Base-by-base conservation (phyloP, 2,329 filamentous ascomycete genomes). In the Arachnomyces sp. region DNA sequence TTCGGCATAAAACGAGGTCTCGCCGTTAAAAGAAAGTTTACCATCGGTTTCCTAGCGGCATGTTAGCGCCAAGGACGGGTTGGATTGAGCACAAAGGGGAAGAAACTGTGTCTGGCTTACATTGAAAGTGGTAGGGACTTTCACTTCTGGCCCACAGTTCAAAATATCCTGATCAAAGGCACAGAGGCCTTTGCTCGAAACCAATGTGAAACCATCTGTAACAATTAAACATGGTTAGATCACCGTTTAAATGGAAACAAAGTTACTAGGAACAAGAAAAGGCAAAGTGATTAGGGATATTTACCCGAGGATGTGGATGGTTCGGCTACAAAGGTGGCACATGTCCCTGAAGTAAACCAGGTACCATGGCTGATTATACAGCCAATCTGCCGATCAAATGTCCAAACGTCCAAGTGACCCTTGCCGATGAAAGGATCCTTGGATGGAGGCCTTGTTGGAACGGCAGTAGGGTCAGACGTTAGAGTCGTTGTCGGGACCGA, bases 271-370 rank as follows among this genome's bases (percentile, higher is more conserved):
- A n/a, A n/a, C n/a, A n/a, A n/a, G n/a, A n/a, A n/a, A n/a, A n/a
- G n/a, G n/a, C n/a, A n/a, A n/a, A n/a, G n/a, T n/a, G n/a, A n/a
- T n/a, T n/a, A n/a, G n/a, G n/a, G n/a, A n/a, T n/a, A n/a, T n/a
- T n/a, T n/a, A n/a, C n/a, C n/a, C n/a, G n/a, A 25, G 9, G 21
- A 5, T 25, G 21, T 9, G 9, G 21, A 25, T 9, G 21, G 21
- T 25, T 25, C 21, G 9, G 9, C 21, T 16, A 46, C 52, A 47
- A 63, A 82, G 0, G 75, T 82, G 1, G 82, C 82, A 53, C 81
- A 85, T 0, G 80, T 82, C 2, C 81, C 80, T 1, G 68, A 72
- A 0, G 72, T 71, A 53, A 82, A 86, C 82, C 82, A 86, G 0
- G 73, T 76, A 0, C 82, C 82, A 7, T 62, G 68, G 40, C 73